Conservation (phyloP, 164 flowering plant species). For the Vitis vinifera region DNA sequence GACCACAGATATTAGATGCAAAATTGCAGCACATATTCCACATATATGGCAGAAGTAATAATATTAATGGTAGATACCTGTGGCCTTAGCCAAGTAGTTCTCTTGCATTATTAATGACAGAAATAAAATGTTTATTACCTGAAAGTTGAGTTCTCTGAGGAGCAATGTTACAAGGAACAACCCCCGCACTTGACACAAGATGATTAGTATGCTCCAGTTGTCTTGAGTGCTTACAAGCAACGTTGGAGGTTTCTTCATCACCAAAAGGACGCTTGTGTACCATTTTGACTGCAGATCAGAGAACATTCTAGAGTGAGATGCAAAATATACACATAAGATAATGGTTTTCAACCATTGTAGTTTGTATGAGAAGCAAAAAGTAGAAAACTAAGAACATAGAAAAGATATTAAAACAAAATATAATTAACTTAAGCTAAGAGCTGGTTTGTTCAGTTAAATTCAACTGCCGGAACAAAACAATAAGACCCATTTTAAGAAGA, state of each 20-base stretch:
- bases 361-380: too few species aligned
- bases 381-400: not conserved
- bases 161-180: slow-evolving; percentile 13
- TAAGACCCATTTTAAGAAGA: too few species aligned
- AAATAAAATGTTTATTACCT: slow-evolving; percentile 24
- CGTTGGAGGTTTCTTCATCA: slow-evolving; percentile 31
- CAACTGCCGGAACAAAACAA: too few species aligned
- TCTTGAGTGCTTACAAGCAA: slow-evolving; percentile 40
- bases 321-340: too few species aligned
- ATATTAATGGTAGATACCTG: not conserved
- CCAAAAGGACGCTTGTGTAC: slow-evolving; percentile 42
- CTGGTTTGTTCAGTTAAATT: too few species aligned
- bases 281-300: slow-evolving; percentile 37
- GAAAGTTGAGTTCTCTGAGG: slow-evolving; percentile 16
- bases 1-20: too few species aligned
- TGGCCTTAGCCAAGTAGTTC: not conserved
- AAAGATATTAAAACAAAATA: too few species aligned
- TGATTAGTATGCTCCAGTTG: slow-evolving; percentile 26
- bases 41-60: not conserved
- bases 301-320: too few species aligned
- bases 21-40: not conserved
- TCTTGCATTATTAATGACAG: not conserved
- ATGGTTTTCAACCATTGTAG: too few species aligned
- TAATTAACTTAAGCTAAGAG: too few species aligned
- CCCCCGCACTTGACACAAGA: not conserved